Base-by-base conservation (phyloP, 768 basidiomycete genomes). In the Saitozyma sp. region DNA sequence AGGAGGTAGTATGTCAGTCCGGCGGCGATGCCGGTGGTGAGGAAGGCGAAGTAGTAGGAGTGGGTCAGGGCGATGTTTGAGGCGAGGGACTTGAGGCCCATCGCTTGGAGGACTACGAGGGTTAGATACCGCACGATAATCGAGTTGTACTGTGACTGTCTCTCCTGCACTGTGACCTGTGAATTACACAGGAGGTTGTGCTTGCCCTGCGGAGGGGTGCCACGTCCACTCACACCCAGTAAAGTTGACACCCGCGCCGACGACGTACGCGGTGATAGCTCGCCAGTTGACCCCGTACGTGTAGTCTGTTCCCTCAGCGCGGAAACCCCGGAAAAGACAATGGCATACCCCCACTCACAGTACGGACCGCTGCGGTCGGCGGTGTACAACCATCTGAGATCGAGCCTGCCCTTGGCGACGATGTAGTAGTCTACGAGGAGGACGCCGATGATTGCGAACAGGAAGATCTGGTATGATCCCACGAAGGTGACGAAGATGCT, bases 401-500 rank as follows among this genome's bases (percentile, higher is more conserved):
- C 29, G 2, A 68, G 54, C 4, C 55, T n/a, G 14, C 64, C 64
- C 56, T 63, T 58, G 46, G 17, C 48, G 17, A 74, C 54, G 52
- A 68, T 20, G 56, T 64, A 74, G 65, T 71, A 75, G 46, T 75
- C 71, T 16, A 50, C 55, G 2, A 71, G 50, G 39, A 65, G 59
- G 40, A 74, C 56, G 29, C 56, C 61, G 45, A 67, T 63, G 62
- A 75, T 73, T 6, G 54, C 16, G 55, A 58, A 56, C 11, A 64
- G 58, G 56, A 68, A 56, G 62, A 62, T 54, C 49, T 63, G 67
- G 56, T 62, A 66, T 1, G 63, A 58, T 3, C 56, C 56, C 37
- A 75, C 19, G 16, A 75, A 67, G 1, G 63, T 64, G 58, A 75
- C 65, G 60, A 75, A 70, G 51, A 67, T 70, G 4, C 20, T 42